Evolutionary conservation across 495 filamentous ascomycete genomes (phyloP), one percentile per base, ranked within the genome.

Genomic region (Rhypophila decipiens): DNA sequence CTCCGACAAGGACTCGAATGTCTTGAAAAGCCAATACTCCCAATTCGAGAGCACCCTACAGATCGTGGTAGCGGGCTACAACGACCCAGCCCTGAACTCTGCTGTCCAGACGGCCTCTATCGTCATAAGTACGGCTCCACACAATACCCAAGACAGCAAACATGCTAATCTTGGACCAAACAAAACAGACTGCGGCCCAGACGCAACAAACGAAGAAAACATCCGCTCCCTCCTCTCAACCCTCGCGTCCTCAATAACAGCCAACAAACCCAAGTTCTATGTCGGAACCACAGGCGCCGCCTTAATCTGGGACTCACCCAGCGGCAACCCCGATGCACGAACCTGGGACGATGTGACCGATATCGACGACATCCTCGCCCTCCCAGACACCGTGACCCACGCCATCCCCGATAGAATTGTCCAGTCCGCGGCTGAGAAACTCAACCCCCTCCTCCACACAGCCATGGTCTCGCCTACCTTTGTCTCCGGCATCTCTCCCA

Each of bases 141-240:
- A n/a, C n/a, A n/a, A n/a, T n/a, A n/a, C n/a, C n/a, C n/a, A n/a
- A n/a, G n/a, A n/a, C n/a, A n/a, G n/a, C n/a, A n/a, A n/a, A n/a
- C n/a, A n/a, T n/a, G n/a, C n/a, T n/a, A n/a, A n/a, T n/a, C n/a
- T n/a, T n/a, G n/a, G n/a, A n/a, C n/a, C n/a, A n/a, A n/a, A n/a
- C n/a, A n/a, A n/a, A n/a, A 7, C 24, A 48, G 50, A 53, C 42
- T 53, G 46, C 46, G 52, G 42, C 18, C 52, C 52, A 29, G 47
- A 50, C 42, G 39, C 47, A 2, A 20, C 22, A 24, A 9, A 44
- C 24, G 19, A 24, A 29, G 21, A 4, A 9, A 37, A 23, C 41
- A 20, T 55, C 13, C 9, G 34, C 36, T 21, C 52, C 12, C 36
- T 55, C 29, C 52, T 55, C 38, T 1, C 19, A 4, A 29, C 24